Evolutionary conservation across 192 early-diverging fungal genomes (phyloP).

Genomic region (Coemansia reversa): DNA sequence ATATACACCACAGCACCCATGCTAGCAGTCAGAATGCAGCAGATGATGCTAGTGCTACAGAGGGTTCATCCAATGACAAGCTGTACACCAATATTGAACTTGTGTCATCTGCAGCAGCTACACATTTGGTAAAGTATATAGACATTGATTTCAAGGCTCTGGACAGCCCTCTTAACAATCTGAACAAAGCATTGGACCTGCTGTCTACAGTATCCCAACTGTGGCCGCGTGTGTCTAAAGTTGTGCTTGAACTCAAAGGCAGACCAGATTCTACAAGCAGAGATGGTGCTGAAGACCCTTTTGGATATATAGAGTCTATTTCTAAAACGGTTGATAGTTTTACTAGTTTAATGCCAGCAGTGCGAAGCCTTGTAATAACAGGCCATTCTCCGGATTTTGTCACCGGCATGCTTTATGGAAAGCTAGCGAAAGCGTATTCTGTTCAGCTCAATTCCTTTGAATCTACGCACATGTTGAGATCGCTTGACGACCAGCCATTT

Average conservation of each 20-base stretch:
- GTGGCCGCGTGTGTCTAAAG: constrained; percentile 12
- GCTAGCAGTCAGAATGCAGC: neutral
- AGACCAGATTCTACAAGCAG: too few species aligned
- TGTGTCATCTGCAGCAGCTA: neutral
- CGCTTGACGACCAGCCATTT: too few species aligned
- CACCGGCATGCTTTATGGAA: too few species aligned
- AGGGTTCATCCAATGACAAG: neutral
- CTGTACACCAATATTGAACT: constrained; percentile 7
- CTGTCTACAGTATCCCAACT: neutral
- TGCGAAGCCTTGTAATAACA: too few species aligned
- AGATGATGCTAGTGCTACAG: neutral
- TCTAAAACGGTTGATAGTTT: too few species aligned
- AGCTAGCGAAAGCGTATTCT: too few species aligned
- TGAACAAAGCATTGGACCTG: neutral
- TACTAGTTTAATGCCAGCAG: too few species aligned
- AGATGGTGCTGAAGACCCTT: too few species aligned
- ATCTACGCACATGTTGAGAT: too few species aligned
- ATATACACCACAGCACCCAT: neutral
- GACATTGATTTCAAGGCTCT: neutral
- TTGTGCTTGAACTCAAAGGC: neutral
- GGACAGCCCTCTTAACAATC: neutral
- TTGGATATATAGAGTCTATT: too few species aligned
- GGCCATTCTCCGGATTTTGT: too few species aligned
- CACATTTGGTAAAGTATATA: neutral
- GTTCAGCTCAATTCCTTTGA: too few species aligned